Conservation (phyloP, 768 basidiomycete genomes). For the Boletus rubescentipes region DNA sequence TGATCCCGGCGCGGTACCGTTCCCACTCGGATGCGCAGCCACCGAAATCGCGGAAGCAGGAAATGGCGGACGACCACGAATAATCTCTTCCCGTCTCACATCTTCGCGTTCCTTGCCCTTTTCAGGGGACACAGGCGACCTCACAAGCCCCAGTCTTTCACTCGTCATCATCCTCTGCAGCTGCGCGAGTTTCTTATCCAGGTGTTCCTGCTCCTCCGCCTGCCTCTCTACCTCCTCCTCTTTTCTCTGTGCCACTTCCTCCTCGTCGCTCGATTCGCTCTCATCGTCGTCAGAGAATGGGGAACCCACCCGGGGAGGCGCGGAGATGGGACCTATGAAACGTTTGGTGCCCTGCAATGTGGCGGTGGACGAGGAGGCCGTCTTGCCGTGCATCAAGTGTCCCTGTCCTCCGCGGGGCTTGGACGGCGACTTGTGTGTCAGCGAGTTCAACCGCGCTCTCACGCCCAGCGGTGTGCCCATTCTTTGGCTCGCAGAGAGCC, state of each 20-base stretch:
- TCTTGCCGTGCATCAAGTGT: conserved; percentile 37
- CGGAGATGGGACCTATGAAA: conserved; percentile 17
- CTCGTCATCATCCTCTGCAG: conserved; percentile 72
- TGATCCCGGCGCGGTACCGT: conserved; percentile 19
- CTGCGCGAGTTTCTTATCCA: conserved; percentile 66
- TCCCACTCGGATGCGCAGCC: neutral
- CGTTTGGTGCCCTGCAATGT: conserved; percentile 56
- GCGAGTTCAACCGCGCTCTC: conserved; percentile 68
- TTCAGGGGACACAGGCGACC: conserved; percentile 31
- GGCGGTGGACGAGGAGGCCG: conserved; percentile 67
- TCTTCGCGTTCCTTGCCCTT: conserved; percentile 38
- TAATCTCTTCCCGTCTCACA: conserved; percentile 22
- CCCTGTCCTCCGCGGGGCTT: conserved; percentile 26
- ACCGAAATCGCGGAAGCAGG: conserved; percentile 13
- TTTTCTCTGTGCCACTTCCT: conserved; percentile 48
- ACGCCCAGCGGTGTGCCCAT: conserved; percentile 59
- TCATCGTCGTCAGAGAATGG: conserved; percentile 53
- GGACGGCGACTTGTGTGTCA: conserved; percentile 51
- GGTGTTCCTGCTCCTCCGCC: conserved; percentile 64
- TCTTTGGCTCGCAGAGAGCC: conserved; percentile 42
- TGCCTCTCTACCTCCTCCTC: conserved; percentile 70
- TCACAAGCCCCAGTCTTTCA: conserved; percentile 69
- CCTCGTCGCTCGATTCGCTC: conserved; percentile 60
- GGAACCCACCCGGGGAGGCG: conserved; percentile 43
- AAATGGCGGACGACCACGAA: conserved; percentile 43